Evolutionary conservation across 495 filamentous ascomycete species (phyloP).

Genomic region (Trichoderma erinaceum): DNA sequence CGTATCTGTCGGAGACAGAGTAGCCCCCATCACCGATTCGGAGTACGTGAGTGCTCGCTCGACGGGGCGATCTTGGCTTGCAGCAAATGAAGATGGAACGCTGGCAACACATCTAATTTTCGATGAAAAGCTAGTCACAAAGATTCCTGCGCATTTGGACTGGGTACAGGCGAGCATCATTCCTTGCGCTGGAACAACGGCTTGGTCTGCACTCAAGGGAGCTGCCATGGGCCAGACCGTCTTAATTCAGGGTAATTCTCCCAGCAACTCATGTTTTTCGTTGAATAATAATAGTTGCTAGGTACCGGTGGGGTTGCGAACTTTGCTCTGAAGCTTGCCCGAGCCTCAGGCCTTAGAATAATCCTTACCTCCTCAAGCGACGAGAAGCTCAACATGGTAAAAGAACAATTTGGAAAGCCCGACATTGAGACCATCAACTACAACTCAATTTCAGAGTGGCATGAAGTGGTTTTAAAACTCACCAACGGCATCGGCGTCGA

Average conservation of each 20-base stretch:
- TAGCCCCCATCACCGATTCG: neutral
- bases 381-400: slow-evolving; percentile 29
- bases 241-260: slow-evolving; percentile 34
- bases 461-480: slow-evolving; percentile 49
- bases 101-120: slow-evolving; percentile 33
- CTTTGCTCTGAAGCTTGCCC: slow-evolving; percentile 32
- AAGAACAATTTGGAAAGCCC: slow-evolving; percentile 28
- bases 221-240: slow-evolving; percentile 31
- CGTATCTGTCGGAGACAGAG: neutral
- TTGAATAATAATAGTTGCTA: neutral
- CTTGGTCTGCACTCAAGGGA: slow-evolving; percentile 33
- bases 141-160: slow-evolving; percentile 29
- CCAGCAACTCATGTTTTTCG: neutral
- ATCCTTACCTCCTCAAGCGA: slow-evolving; percentile 37
- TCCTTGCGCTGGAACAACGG: slow-evolving; percentile 37
- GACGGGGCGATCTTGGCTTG: neutral
- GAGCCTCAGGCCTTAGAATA: slow-evolving; percentile 30
- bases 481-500: slow-evolving; percentile 52
- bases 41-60: neutral
- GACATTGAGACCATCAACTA: slow-evolving; percentile 55
- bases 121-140: slow-evolving; percentile 26
- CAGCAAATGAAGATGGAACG: slow-evolving; percentile 32
- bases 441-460: slow-evolving; percentile 54
- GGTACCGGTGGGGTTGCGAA: slow-evolving; percentile 33
- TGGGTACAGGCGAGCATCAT: slow-evolving; percentile 30